Percentiles rank a stretch among this genome's conserved stretches.
Conservation (phyloP, 176 grass and related monocot genomes). For the Eragrostis curvula region DNA sequence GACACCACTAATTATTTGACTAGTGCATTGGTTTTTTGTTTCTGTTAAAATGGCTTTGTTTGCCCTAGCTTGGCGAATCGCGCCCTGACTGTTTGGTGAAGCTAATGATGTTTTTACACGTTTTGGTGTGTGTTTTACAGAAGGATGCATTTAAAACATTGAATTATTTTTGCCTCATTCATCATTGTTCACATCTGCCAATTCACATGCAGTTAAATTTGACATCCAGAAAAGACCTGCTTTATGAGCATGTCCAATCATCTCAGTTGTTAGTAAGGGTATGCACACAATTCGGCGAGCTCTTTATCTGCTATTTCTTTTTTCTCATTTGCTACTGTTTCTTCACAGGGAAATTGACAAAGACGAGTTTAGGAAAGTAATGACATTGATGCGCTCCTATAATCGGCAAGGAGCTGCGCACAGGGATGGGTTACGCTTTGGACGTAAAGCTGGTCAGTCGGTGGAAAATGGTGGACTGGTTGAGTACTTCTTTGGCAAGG, state of each 20-base stretch:
- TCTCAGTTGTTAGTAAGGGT: conserved; percentile 58
- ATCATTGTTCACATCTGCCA: conserved; percentile 56
- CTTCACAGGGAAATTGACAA: conserved; percentile 88
- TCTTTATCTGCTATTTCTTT: conserved; percentile 29
- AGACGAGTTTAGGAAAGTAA: conserved; percentile 99
- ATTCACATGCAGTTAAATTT: conserved; percentile 53
- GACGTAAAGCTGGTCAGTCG: conserved; percentile 66
- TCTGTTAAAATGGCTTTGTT: not conserved
- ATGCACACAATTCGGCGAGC: conserved; percentile 39
- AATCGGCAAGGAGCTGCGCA: conserved; percentile 90
- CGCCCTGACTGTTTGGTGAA: conserved; percentile 17
- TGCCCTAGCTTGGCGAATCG: no score
- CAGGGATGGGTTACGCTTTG: conserved; percentile 80
- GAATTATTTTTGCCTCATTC: conserved; percentile 20
- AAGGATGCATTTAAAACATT: conserved; percentile 17
- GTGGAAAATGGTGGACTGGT: conserved; percentile 85
- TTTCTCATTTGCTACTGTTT: conserved; percentile 40
- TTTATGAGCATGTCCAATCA: conserved; percentile 40
- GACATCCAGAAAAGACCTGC: conserved; percentile 38
- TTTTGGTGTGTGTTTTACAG: conserved; percentile 12
- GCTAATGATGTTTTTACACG: not conserved
- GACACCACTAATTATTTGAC: not conserved
- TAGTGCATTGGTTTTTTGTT: conserved; percentile 4
- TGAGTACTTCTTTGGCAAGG: conserved; percentile 93
- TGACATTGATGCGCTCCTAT: conserved; percentile 86